phyloP scores from a whole-genome alignment of 257 asterid species.

The Solanum chmielewskii region DNA sequence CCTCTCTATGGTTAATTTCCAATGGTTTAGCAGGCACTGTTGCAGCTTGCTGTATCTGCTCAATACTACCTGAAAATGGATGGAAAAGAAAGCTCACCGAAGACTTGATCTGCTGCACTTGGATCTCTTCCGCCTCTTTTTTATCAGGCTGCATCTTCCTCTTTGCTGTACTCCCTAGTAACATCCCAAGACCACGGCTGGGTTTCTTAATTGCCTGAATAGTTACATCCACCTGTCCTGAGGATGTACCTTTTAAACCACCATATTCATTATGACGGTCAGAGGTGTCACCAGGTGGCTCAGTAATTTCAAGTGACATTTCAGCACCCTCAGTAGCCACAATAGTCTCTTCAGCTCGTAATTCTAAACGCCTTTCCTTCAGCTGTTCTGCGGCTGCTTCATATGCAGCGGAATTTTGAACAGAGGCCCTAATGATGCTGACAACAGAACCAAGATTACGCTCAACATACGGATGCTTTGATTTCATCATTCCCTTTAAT shows the following conservation, averaged over 20 bases:
- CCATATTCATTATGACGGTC: constrained; percentile 5
- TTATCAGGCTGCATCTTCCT: constrained; percentile 59
- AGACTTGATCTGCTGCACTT: constrained; percentile 74
- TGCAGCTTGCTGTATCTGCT: constrained; percentile 10
- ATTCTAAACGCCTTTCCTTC: constrained; percentile 45
- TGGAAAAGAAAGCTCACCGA: constrained; percentile 68
- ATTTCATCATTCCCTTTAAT: constrained; percentile 51
- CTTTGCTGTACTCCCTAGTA: constrained; percentile 65
- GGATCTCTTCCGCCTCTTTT: constrained; percentile 35
- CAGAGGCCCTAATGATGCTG: constrained; percentile 64
- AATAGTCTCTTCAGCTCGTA: constrained; percentile 24
- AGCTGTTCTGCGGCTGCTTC: constrained; percentile 58
- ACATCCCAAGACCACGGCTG: constrained; percentile 70
- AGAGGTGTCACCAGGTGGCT: constrained; percentile 8
- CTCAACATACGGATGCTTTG: constrained; percentile 76
- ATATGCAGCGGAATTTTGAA: constrained; percentile 65
- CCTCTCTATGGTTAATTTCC: background rate
- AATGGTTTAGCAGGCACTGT: background rate
- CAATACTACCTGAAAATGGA: constrained; percentile 34
- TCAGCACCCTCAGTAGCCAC: constrained; percentile 37
- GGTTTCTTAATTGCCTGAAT: constrained; percentile 76
- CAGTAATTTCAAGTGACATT: constrained; percentile 28
- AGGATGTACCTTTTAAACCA: background rate
- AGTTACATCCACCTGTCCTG: constrained; percentile 44
- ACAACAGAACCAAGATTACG: constrained; percentile 69